These are phyloP conservation scores for Aspergillus fumigatiaffinis DNA, from an alignment of 2,329 filamentous ascomycete genomes.

Conservation along the genomic window DNA sequence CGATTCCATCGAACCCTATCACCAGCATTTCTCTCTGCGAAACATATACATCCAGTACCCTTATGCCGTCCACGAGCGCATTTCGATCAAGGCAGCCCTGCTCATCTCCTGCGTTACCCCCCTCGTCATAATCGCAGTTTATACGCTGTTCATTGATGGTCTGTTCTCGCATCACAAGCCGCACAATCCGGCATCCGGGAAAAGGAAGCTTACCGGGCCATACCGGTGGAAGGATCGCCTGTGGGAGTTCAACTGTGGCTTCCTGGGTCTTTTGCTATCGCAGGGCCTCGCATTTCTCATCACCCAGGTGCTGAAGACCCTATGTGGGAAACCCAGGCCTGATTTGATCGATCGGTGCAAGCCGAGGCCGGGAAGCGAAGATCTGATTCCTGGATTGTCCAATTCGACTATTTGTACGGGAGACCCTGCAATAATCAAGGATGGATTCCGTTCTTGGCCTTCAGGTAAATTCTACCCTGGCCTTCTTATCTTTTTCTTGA, in stretches of 20 bases:
- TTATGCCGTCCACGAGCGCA: constrained; percentile 53
- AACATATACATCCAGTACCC: constrained; percentile 58
- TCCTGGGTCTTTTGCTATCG: constrained; percentile 53
- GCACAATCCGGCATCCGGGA: constrained; percentile 29
- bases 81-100: constrained; percentile 49
- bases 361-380: constrained; percentile 33
- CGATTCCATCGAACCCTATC: constrained; percentile 52
- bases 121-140: constrained; percentile 49
- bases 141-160: constrained; percentile 56
- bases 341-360: constrained; percentile 57
- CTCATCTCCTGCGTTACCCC: constrained; percentile 50
- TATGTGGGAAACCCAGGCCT: constrained; percentile 56
- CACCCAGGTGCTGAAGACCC: constrained; percentile 56
- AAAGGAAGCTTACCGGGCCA: constrained; percentile 40
- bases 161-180: constrained; percentile 51
- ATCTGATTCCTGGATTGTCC: constrained; percentile 39
- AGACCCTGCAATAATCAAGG: constrained; percentile 50
- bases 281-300: constrained; percentile 55
- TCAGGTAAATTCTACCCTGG: constrained; percentile 39
- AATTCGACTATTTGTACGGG: constrained; percentile 50
- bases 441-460: constrained; percentile 58
- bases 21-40: constrained; percentile 55
- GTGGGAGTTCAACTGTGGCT: constrained; percentile 61
- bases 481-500: not conserved
- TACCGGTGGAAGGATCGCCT: constrained; percentile 54